Evolutionary conservation across 495 filamentous ascomycete genomes (phyloP).

Genomic region (Aspergillus diversus): DNA sequence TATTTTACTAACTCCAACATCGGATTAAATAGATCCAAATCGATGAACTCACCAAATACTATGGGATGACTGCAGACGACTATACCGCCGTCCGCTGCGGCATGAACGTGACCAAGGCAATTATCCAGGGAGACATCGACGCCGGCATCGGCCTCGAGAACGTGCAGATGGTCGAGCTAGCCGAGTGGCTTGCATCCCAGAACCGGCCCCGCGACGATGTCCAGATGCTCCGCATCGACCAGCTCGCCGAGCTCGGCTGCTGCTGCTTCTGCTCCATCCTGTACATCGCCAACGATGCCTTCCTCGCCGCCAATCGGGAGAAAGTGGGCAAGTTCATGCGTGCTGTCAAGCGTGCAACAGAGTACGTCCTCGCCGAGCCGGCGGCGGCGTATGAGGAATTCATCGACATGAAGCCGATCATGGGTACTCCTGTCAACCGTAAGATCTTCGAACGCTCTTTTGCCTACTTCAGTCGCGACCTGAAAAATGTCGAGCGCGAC

Average conservation of each 20-base stretch:
- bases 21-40: slow-evolving; percentile 59
- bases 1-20: neutral
- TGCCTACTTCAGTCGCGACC: slow-evolving; percentile 69
- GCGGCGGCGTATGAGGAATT: slow-evolving; percentile 63
- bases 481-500: slow-evolving; percentile 71
- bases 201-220: slow-evolving; percentile 63
- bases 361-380: slow-evolving; percentile 65
- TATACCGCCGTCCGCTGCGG: slow-evolving; percentile 71
- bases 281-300: slow-evolving; percentile 70
- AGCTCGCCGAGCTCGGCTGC: slow-evolving; percentile 71
- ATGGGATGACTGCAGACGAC: slow-evolving; percentile 68
- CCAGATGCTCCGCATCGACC: slow-evolving; percentile 74
- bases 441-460: slow-evolving; percentile 76
- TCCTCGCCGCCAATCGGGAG: slow-evolving; percentile 62
- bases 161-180: slow-evolving; percentile 74
- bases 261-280: slow-evolving; percentile 78
- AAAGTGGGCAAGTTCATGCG: slow-evolving; percentile 62
- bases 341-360: slow-evolving; percentile 67
- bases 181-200: slow-evolving; percentile 66
- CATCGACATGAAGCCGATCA: slow-evolving; percentile 67
- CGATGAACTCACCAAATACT: slow-evolving; percentile 72
- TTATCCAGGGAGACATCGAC: slow-evolving; percentile 67
- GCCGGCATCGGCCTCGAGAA: slow-evolving; percentile 75
- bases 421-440: slow-evolving; percentile 65
- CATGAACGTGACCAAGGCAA: slow-evolving; percentile 66